These are phyloP conservation scores for Pichia heedii DNA, from an alignment of 805 yeast genomes.

Conservation along the genomic window DNA sequence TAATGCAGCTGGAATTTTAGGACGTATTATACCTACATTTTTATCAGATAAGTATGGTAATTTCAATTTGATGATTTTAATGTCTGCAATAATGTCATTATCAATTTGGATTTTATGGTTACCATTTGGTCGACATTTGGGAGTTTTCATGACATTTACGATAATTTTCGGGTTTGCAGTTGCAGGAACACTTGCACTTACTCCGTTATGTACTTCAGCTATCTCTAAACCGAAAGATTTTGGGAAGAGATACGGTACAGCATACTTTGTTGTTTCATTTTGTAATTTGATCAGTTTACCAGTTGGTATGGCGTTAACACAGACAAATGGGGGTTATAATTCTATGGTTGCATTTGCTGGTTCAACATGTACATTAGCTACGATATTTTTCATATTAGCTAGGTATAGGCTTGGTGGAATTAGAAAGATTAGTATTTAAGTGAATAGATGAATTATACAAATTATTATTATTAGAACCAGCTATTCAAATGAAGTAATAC, in stretches of 20 bases:
- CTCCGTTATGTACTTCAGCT: conserved; percentile 63
- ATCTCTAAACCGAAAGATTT: conserved; percentile 56
- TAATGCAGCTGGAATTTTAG: conserved; percentile 36
- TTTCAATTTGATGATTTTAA: conserved; percentile 32
- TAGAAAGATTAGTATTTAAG: conserved; percentile 1
- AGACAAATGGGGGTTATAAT: conserved; percentile 20
- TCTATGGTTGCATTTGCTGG: conserved; percentile 28
- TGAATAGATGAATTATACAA: no score
- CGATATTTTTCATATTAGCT: conserved; percentile 14
- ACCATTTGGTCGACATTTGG: conserved; percentile 44
- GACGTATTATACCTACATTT: conserved; percentile 37
- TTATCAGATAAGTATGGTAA: conserved; percentile 38
- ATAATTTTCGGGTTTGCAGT: conserved; percentile 49
- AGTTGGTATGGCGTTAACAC: conserved; percentile 30
- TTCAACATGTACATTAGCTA: conserved; percentile 19
- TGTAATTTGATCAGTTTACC: conserved; percentile 41
- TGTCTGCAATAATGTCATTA: conserved; percentile 33
- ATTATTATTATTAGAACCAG: no score
- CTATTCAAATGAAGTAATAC: no score
- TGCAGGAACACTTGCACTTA: conserved; percentile 53
- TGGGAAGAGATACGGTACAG: conserved; percentile 64
- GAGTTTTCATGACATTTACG: conserved; percentile 42
- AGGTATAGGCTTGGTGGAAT: conserved; percentile 21
- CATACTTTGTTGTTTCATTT: conserved; percentile 41
- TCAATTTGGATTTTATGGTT: conserved; percentile 48